These are phyloP conservation scores for Tricladium varicosporioides DNA, from an alignment of 2,329 filamentous ascomycete genomes.

Conservation along the genomic window DNA sequence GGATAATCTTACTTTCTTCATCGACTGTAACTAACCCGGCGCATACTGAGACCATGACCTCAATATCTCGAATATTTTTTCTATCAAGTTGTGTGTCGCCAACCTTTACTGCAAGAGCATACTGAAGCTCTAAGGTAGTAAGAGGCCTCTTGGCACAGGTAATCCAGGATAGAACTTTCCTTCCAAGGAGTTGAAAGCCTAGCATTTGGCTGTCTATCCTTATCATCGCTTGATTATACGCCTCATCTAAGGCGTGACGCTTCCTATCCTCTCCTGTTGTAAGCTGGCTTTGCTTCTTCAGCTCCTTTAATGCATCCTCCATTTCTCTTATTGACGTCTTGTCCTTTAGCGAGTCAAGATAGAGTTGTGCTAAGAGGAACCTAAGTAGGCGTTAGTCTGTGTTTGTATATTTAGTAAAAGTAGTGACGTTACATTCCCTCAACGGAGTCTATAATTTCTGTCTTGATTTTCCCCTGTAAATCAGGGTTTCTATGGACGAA, in stretches of 20 bases:
- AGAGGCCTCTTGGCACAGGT: too few species aligned
- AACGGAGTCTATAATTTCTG: constrained; percentile 20
- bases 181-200: constrained; percentile 11
- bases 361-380: constrained; percentile 31
- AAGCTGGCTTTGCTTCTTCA: too few species aligned
- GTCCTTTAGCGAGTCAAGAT: constrained; percentile 31
- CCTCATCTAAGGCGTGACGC: background rate
- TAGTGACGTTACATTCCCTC: constrained; percentile 39
- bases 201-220: constrained; percentile 33
- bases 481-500: constrained; percentile 16
- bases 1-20: too few species aligned
- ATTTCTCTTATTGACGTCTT: constrained; percentile 30
- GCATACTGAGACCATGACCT: too few species aligned
- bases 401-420: too few species aligned
- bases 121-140: too few species aligned
- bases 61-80: too few species aligned
- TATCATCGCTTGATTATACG: constrained; percentile 31
- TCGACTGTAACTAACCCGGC: too few species aligned
- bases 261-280: too few species aligned
- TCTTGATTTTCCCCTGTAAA: constrained; percentile 26
- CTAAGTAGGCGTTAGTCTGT: background rate
- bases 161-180: too few species aligned
- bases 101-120: too few species aligned
- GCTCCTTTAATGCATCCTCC: constrained; percentile 23
- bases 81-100: too few species aligned